Conservation (phyloP, 73 alveolate genomes). For the Effrenium voratum region DNA sequence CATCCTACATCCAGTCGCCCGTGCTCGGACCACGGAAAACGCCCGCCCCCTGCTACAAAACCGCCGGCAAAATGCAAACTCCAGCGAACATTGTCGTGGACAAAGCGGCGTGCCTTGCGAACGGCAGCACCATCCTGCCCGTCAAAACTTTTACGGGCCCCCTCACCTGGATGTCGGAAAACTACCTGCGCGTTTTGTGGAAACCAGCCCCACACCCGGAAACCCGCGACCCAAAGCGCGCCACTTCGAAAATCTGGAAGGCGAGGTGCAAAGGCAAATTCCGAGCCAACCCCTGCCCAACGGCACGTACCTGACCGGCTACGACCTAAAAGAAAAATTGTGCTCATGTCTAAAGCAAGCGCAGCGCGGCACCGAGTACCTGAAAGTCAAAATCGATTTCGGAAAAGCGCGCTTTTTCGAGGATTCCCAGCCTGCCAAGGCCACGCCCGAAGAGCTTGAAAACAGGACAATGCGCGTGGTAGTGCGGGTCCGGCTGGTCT, state of each 20-base stretch:
- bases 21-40: background rate
- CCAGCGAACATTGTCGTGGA: slow-evolving; percentile 10
- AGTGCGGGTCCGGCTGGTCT: background rate
- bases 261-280: background rate
- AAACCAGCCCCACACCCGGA: background rate
- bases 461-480: background rate
- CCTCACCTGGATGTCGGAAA: slow-evolving; percentile 6
- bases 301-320: background rate
- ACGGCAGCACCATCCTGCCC: slow-evolving; percentile 20
- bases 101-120: slow-evolving; percentile 7
- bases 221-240: slow-evolving; percentile 10
- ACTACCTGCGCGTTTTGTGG: slow-evolving; percentile 19
- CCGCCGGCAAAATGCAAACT: background rate
- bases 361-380: background rate
- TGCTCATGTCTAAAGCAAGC: background rate
- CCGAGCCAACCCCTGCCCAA: slow-evolving; percentile 24
- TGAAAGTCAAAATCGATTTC: background rate
- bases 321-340: background rate
- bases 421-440: background rate
- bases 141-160: slow-evolving; percentile 9
- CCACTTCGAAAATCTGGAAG: background rate
- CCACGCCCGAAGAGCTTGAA: background rate
- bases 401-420: background rate
- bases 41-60: slow-evolving; percentile 18
- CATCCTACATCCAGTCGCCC: background rate